Evolutionary conservation across 129 eudicot genomes (phyloP), one percentile per base, ranked within the genome.

Genomic region (Tagetes patula): DNA sequence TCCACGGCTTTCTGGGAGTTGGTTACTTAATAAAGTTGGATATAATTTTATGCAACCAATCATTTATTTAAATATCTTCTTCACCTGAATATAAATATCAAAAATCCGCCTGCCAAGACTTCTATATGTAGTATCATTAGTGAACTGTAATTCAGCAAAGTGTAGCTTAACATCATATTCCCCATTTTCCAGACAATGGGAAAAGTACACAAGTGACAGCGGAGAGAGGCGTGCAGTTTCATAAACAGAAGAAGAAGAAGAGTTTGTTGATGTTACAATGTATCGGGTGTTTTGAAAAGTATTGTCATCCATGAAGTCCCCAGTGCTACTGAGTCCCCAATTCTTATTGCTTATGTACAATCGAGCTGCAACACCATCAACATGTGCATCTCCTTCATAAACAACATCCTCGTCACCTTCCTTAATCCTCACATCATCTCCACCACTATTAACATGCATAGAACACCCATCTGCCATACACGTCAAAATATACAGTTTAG

Each of bases 271-370:
- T 32, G 73, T 76, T 13, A 39, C 9, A 76, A 67, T 55, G 56
- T 76, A 76, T 66, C 67, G 46, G 5, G 66, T 69, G 55, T 67
- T 76, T 20, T 67, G 67, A 67, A 12, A 56, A 46, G 43, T 32
- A 3, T 76, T 76, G 68, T 76, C 80, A 59, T 76, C 80, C 70
- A 76, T 54, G 68, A 76, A 76, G 49, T 76, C 74, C 20, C 80
- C 80, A 8, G 80, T 76, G 74, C 73, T 76, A 69, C 80, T 76
- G 37, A 76, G 55, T 67, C 74, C 80, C 80, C 80, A 76, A 32
- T 65, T 43, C 9, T 4, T 43, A 69, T 58, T 14, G 47, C 67
- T 42, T 66, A 76, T 53, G 80, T 52, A 56, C 74, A 41, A 53
- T 67, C 30, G 27, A 67, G 80, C 42, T 43, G 73, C 67, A 58